Base-by-base conservation (phyloP, 306 rosid species). In the Pueraria montana region DNA sequence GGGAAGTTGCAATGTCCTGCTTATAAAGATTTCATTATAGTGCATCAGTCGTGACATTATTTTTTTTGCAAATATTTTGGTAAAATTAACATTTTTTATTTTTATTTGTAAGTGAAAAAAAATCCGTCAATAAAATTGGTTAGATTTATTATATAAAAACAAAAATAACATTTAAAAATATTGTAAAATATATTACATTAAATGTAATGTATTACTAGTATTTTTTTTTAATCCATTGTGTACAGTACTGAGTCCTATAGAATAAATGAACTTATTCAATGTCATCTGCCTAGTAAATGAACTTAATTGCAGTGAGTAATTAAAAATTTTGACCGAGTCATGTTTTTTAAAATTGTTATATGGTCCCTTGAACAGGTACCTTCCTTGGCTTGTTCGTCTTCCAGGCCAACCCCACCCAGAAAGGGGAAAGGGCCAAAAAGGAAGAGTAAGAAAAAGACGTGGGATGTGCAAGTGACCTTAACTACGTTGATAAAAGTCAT, bases 301-400 rank as follows among this genome's bases (percentile, higher is more conserved):
- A 46, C 81, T 82, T 65, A 82, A 86, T 82, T 65, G 49, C 43
- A 36, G 45, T 34, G 74, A 77, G 55, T 66, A 65, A 78, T 38
- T 43, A 40, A 77, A 45, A 7, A 2, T 21, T 64, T 86, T 63
- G 81, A 86, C 74, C 27, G 36, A 27, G 72, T 82, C 76, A 76
- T 74, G 27, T 23, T 12, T 42, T 50, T 48, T 40, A 50, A 0
- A 34, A 48, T 74, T 74, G 24, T 46, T 21, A 73, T 32, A 48
- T 27, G 70, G 59, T 26, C 77, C 64, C 64, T 83, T 42, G 85
- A 82, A 86, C 86, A 86, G 55, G 86, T 77, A 78, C 82, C 85
- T 79, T 73, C 84, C 82, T 85, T 85, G 88, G 55, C 55, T 85
- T 65, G 77, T 61, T 74, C 48, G 79, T 69, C 70, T 79, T 86